A percentile compares a stretch with the other conserved stretches of the same genome.
These are phyloP conservation scores for Lichina pygmaea DNA, from an alignment of 495 filamentous ascomycete genomes.

Conservation along the genomic window DNA sequence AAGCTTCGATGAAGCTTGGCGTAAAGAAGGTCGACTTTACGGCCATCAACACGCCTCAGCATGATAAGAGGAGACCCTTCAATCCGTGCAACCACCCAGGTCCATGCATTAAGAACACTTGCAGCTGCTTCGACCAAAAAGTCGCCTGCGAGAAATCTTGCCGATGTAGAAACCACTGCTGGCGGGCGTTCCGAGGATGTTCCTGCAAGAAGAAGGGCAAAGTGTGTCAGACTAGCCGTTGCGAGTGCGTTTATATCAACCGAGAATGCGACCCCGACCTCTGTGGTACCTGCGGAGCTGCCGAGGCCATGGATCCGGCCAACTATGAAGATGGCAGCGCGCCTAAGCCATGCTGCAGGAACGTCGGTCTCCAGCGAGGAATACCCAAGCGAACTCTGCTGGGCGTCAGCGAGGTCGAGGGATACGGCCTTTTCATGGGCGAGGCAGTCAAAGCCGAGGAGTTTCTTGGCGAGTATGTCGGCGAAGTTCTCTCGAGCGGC, in stretches of 20 bases:
- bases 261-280: conserved; percentile 48
- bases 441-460: conserved; percentile 30
- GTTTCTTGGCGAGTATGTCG: conserved; percentile 46
- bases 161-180: conserved; percentile 28
- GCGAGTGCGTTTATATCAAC: conserved; percentile 29
- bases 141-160: conserved; percentile 44
- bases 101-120: conserved; percentile 16
- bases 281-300: conserved; percentile 35
- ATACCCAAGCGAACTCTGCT: conserved; percentile 29
- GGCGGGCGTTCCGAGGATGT: conserved; percentile 38
- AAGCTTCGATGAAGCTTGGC: neutral
- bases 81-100: conserved; percentile 15
- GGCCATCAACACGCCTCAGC: neutral
- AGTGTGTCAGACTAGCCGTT: conserved; percentile 23
- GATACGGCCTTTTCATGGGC: conserved; percentile 37
- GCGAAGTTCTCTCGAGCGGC: conserved; percentile 35
- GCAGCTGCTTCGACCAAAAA: conserved; percentile 23
- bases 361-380: conserved; percentile 32
- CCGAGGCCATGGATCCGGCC: conserved; percentile 29
- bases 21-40: neutral
- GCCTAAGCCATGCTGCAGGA: conserved; percentile 25
- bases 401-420: conserved; percentile 31
- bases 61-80: conserved; percentile 10
- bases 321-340: conserved; percentile 26
- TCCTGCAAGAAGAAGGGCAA: conserved; percentile 22